phyloP scores from a whole-genome alignment of 73 alveolate genomes.

The Uronychia binucleata region DNA sequence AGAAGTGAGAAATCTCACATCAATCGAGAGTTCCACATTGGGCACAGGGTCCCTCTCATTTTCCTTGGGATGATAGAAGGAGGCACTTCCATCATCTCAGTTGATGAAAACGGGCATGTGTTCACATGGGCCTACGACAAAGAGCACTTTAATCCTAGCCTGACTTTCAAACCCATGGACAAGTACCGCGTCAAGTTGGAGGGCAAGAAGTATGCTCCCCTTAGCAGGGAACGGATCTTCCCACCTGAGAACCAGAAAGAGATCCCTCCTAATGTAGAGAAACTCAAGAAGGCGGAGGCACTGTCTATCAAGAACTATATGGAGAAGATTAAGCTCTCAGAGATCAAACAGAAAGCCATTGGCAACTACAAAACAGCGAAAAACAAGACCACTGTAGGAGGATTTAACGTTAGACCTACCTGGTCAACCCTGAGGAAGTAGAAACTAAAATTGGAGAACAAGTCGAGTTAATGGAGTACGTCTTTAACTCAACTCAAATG shows the following conservation, averaged over 20 bases:
- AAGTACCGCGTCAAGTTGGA: slow-evolving; percentile 13
- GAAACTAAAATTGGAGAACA: no score
- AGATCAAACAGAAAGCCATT: background rate
- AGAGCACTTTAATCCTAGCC: slow-evolving; percentile 3
- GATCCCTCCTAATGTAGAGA: background rate
- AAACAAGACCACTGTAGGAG: background rate
- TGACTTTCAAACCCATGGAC: slow-evolving; percentile 17
- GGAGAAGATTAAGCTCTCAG: background rate
- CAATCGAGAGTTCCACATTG: slow-evolving; percentile 42
- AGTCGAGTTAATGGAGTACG: slow-evolving; percentile 8
- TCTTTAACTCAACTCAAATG: background rate
- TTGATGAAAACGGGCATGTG: slow-evolving; percentile 17
- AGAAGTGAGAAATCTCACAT: background rate
- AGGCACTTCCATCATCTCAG: background rate
- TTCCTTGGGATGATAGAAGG: slow-evolving; percentile 39
- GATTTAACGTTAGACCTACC: background rate
- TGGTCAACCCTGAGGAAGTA: no score
- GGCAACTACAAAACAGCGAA: background rate
- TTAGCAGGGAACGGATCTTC: slow-evolving; percentile 6
- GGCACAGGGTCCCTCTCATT: slow-evolving; percentile 39
- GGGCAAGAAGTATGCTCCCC: background rate
- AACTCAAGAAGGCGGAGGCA: background rate
- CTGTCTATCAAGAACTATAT: background rate
- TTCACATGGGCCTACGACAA: slow-evolving; percentile 14
- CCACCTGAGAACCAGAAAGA: slow-evolving; percentile 28